These are phyloP conservation scores for Ettlia oleoabundans DNA, from an alignment of 139 green algal genomes.

Conservation along the genomic window DNA sequence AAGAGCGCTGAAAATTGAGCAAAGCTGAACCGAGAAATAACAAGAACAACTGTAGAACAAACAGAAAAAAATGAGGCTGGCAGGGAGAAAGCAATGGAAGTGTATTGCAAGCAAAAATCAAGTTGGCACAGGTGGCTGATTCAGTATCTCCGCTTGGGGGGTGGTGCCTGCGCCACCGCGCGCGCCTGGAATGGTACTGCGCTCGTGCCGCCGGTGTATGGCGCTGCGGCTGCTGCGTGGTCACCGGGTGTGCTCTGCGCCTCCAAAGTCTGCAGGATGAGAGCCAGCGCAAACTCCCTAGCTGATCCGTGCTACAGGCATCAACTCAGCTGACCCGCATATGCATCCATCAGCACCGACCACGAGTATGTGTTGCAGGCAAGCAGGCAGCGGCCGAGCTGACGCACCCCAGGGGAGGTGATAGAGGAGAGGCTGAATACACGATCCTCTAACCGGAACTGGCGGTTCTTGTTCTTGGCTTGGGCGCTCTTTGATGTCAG, in stretches of 20 bases:
- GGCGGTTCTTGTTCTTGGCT: constrained; percentile 62
- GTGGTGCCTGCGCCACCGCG: constrained; percentile 9
- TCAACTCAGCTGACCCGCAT: too few relatives aligned
- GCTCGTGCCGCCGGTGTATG: not conserved
- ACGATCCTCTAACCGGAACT: constrained; percentile 73
- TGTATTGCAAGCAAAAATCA: not conserved
- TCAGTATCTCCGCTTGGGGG: constrained; percentile 29
- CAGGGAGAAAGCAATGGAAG: not conserved
- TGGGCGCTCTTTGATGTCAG: constrained; percentile 73
- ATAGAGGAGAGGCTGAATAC: constrained; percentile 78
- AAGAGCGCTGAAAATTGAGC: too few relatives aligned
- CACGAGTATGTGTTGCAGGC: too few relatives aligned
- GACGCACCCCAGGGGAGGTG: constrained; percentile 54
- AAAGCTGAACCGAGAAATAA: too few relatives aligned
- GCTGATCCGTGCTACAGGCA: too few relatives aligned
- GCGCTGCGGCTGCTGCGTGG: not conserved
- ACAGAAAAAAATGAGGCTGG: not conserved
- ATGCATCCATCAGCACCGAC: too few relatives aligned
- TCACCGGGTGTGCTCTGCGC: not conserved
- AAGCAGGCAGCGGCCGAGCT: too few relatives aligned
- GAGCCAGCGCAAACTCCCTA: not conserved
- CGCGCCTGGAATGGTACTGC: not conserved
- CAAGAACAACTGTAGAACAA: too few relatives aligned
- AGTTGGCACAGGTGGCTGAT: too few relatives aligned
- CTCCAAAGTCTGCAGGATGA: constrained; percentile 8